Conservation (phyloP, 805 yeast genomes). For the Yarrowia porcina region DNA sequence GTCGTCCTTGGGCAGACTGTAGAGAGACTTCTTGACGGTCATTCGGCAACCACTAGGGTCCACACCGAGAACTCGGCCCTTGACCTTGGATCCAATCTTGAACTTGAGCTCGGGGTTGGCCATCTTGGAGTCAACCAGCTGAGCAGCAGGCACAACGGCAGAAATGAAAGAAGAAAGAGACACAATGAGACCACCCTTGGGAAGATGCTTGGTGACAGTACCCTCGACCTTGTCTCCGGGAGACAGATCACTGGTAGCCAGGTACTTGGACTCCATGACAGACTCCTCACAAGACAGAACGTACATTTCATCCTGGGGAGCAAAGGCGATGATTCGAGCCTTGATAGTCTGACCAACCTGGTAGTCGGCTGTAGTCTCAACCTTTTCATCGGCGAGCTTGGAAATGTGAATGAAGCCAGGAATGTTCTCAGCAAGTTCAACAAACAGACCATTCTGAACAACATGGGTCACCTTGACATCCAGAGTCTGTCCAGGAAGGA, state of each 20-base stretch:
- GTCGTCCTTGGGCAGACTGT: conserved; percentile 46
- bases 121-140: conserved; percentile 79
- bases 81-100: conserved; percentile 77
- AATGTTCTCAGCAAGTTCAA: conserved; percentile 48
- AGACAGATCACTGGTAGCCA: conserved; percentile 70
- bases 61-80: conserved; percentile 46
- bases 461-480: conserved; percentile 56
- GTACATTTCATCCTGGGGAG: conserved; percentile 61
- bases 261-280: conserved; percentile 59
- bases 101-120: conserved; percentile 90
- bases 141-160: conserved; percentile 70
- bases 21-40: conserved; percentile 81
- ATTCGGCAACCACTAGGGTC: conserved; percentile 49
- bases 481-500: conserved; percentile 68
- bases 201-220: conserved; percentile 54
- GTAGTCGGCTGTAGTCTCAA: conserved; percentile 40
- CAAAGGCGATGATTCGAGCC: conserved; percentile 75
- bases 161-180: conserved; percentile 58
- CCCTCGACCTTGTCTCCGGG: conserved; percentile 61
- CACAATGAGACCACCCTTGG: conserved; percentile 65
- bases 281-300: conserved; percentile 67
- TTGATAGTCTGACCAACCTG: conserved; percentile 61
- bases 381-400: conserved; percentile 46
- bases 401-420: conserved; percentile 79
- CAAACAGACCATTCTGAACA: conserved; percentile 41